Evolutionary conservation across 2,329 filamentous ascomycete species (phyloP), one percentile per base, ranked within the genome.

Genomic region (Stromatinia cepivora): DNA sequence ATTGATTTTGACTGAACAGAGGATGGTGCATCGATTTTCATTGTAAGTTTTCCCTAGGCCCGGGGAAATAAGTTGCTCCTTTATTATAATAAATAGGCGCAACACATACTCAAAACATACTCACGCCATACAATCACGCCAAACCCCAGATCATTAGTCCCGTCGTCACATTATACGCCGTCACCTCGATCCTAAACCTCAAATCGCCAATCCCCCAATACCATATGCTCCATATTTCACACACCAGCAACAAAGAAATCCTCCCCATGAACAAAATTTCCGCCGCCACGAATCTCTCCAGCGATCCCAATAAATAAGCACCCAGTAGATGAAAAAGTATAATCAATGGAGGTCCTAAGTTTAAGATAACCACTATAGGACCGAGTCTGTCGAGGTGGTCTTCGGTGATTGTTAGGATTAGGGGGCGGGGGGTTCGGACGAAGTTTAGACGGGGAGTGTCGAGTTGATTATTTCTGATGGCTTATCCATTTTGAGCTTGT

Each of bases 321-420:
- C 25, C 28, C 15, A 15, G 5, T 9, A 53, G 28, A 28, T 10
- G 52, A 4, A 31, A 3, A 10, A 3, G 31, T 7, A 2, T 4
- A 15, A 13, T 8, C 20, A 20, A 31, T 31, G 9, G 4, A 4
- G 3, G 10, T 31, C 15, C 28, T 20, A 54, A 54, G 20, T 31
- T 8, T 5, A 2, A 34, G 17, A 34, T 1, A 8, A 53, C 15
- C 0, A 53, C 31, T 0, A 28, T 0, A 3, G 7, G 15, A 53
- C 15, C 13, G 17, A 53, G 0, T 17, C 9, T 28, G 1, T 53
- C 3, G 15, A 53, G 25, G 20, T n/a, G 31, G 3, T 31, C 10
- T 9, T n/a, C 10, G 53, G 53, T 36, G 11, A 34, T n/a, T 20
- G 53, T 36, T 7, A 56, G 20, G 3, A 56, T 7, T 7, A 56